A percentile compares a stretch with the other conserved stretches of the same genome.
These are phyloP conservation scores for Phytophthora crassamura DNA, from an alignment of 352 stramenopile genomes.

Conservation along the genomic window DNA sequence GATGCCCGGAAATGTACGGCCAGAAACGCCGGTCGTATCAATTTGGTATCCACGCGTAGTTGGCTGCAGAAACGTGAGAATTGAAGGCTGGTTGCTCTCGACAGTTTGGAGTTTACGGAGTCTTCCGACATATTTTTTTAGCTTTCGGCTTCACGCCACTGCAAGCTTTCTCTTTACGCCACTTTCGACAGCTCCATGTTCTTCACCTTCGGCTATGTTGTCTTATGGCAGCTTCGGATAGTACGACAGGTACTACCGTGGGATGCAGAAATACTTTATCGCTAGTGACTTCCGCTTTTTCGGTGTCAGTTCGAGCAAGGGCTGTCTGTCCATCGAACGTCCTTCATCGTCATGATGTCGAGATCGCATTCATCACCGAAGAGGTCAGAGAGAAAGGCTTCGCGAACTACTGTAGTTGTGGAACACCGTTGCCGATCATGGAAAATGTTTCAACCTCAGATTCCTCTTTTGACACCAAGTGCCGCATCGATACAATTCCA, in stretches of 20 bases:
- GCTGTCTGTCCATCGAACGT: conserved; percentile 6
- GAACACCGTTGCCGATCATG: neutral
- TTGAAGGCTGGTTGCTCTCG: neutral
- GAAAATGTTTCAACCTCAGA: neutral
- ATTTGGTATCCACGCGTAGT: neutral
- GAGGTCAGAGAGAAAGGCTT: conserved; percentile 1
- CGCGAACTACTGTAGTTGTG: neutral
- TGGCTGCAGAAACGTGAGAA: neutral
- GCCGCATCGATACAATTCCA: conserved; percentile 3
- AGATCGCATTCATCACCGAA: neutral
- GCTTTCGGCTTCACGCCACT: neutral
- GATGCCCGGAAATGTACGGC: no score
- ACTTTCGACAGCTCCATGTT: neutral
- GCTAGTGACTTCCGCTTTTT: conserved; percentile 11
- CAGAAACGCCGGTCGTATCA: no score
- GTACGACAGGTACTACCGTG: neutral
- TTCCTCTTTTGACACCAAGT: conserved; percentile 1
- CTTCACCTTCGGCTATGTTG: neutral
- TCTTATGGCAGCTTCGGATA: no score
- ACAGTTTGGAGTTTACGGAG: neutral
- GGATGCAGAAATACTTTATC: conserved; percentile 12
- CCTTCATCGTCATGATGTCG: neutral
- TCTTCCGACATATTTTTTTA: neutral
- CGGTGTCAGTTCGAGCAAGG: neutral
- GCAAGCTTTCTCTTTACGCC: neutral